Evolutionary conservation across 1,139 yeast genomes (phyloP).

Genomic region (Candida labiduridarum): DNA sequence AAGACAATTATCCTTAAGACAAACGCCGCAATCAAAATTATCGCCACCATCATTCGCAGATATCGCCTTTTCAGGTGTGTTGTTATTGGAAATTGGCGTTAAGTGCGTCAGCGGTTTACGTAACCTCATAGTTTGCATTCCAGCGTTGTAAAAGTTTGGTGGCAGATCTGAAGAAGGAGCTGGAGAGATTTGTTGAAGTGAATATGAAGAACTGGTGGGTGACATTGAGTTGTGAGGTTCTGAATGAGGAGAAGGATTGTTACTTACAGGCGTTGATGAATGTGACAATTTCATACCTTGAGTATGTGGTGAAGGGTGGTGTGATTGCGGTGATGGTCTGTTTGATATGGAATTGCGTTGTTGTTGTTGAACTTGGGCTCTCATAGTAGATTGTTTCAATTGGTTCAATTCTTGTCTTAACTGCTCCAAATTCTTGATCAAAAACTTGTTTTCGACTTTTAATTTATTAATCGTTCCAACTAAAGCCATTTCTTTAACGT

Average conservation of each 20-base stretch:
- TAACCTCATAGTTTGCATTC: slow-evolving; percentile 3
- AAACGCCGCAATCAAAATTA: slow-evolving; percentile 61
- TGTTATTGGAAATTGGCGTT: slow-evolving; percentile 21
- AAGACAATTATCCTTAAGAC: slow-evolving; percentile 68
- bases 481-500: slow-evolving; percentile 60
- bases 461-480: slow-evolving; percentile 50
- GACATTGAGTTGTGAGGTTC: slow-evolving; percentile 21
- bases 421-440: slow-evolving; percentile 40
- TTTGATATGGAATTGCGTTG: slow-evolving; percentile 1
- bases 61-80: slow-evolving; percentile 4
- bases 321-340: slow-evolving; percentile 6
- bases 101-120: slow-evolving; percentile 6
- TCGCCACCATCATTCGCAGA: slow-evolving; percentile 9
- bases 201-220: slow-evolving; percentile 37
- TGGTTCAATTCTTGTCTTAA: slow-evolving; percentile 28
- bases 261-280: slow-evolving; percentile 8
- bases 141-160: slow-evolving; percentile 19
- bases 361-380: slow-evolving; percentile 8
- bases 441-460: slow-evolving; percentile 42
- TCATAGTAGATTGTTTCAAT: slow-evolving; percentile 17
- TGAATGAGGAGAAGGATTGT: slow-evolving; percentile 14
- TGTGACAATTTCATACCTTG: slow-evolving; percentile 8
- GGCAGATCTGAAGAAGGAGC: slow-evolving; percentile 58
- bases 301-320: background rate
- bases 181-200: slow-evolving; percentile 53